phyloP scores from a whole-genome alignment of 805 yeast genomes.

The Wickerhamomyces bisporus region DNA sequence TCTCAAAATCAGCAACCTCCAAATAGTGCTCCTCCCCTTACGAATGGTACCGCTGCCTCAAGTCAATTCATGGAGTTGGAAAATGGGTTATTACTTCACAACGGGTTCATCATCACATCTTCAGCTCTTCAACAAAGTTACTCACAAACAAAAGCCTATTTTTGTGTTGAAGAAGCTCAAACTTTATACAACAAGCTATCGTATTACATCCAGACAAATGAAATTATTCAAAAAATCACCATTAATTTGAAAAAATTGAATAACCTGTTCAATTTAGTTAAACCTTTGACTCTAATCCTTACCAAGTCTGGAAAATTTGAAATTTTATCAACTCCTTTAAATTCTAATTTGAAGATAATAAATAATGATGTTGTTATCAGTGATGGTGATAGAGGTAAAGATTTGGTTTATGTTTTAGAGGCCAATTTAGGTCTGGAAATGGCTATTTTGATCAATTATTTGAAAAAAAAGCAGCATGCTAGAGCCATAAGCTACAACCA shows the following conservation, averaged over 20 bases:
- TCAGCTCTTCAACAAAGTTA: conserved; percentile 47
- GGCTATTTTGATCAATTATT: conserved; percentile 67
- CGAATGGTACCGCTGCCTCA: conserved; percentile 1
- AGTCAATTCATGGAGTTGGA: conserved; percentile 38
- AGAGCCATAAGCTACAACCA: conserved; percentile 36
- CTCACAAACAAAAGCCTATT: conserved; percentile 47
- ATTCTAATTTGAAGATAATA: conserved; percentile 53
- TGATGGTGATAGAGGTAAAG: conserved; percentile 84
- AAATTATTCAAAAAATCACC: conserved; percentile 20
- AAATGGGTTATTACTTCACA: conserved; percentile 55
- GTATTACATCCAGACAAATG: conserved; percentile 27
- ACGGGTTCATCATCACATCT: conserved; percentile 55
- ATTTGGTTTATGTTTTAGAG: conserved; percentile 65
- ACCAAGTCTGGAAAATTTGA: conserved; percentile 67
- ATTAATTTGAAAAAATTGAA: conserved; percentile 23
- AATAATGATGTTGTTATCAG: conserved; percentile 66
- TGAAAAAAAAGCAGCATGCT: conserved; percentile 68
- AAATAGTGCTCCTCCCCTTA: conserved; percentile 1
- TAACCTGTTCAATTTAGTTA: conserved; percentile 20
- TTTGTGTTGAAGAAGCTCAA: conserved; percentile 39
- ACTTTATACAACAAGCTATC: conserved; percentile 34
- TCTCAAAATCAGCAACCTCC: conserved; percentile 7
- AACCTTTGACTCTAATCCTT: conserved; percentile 40
- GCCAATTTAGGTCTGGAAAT: conserved; percentile 57
- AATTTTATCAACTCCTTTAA: conserved; percentile 59